phyloP scores from a whole-genome alignment of 2,329 filamentous ascomycete genomes.

The Blastomyces emzantsi region DNA sequence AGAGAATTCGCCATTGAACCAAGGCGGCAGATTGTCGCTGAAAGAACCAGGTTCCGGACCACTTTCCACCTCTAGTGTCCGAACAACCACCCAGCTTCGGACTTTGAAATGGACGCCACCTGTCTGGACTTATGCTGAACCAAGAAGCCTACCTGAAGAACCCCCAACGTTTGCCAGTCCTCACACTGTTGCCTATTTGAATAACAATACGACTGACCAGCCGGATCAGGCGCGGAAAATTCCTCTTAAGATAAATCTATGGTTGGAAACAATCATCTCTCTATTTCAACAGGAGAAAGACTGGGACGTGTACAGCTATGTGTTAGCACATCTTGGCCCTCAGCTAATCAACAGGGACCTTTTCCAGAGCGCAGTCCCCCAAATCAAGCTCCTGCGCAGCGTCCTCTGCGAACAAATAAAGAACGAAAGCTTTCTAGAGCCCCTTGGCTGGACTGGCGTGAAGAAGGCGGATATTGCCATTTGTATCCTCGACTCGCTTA shows the following conservation, averaged over 20 bases:
- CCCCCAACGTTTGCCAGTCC: conserved; percentile 42
- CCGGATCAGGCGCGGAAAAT: conserved; percentile 25
- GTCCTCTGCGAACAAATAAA: conserved; percentile 77
- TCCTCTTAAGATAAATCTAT: conserved; percentile 53
- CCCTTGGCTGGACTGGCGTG: conserved; percentile 66
- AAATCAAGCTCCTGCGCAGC: conserved; percentile 66
- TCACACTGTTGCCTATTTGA: conserved; percentile 43
- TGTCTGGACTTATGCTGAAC: conserved; percentile 51
- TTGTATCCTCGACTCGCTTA: conserved; percentile 77
- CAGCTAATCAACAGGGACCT: conserved; percentile 86
- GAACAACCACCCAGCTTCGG: conserved; percentile 28
- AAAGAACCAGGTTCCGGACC: conserved; percentile 25
- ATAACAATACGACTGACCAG: conserved; percentile 27
- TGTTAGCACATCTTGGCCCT: conserved; percentile 74
- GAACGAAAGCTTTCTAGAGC: conserved; percentile 67
- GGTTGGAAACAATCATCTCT: conserved; percentile 69
- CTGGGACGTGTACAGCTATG: conserved; percentile 90
- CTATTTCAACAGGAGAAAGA: conserved; percentile 66
- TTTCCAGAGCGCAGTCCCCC: conserved; percentile 62
- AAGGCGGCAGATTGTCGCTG: conserved; percentile 24
- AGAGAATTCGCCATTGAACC: conserved; percentile 22
- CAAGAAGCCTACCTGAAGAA: conserved; percentile 46
- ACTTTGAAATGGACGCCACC: conserved; percentile 34
- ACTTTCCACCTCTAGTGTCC: conserved; percentile 26
- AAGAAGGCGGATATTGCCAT: conserved; percentile 83